Percentiles rank a stretch among this genome's conserved stretches.
These are phyloP conservation scores for Psidium guajava DNA, from an alignment of 345 rosid genomes.

Conservation along the genomic window DNA sequence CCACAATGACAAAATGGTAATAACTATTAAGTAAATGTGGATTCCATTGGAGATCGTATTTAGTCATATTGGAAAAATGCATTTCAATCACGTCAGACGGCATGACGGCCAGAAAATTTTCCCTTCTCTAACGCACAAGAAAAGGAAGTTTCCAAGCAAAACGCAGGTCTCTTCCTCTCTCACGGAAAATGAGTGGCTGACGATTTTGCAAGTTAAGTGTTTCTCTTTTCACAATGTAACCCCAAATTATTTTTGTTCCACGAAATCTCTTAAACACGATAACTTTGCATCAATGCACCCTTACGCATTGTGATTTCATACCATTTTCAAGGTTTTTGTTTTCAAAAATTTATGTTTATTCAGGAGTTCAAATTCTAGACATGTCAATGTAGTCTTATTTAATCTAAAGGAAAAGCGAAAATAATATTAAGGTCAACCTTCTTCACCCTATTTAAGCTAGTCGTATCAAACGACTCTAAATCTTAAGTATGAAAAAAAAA, in stretches of 20 bases:
- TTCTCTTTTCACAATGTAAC: background rate
- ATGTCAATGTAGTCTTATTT: background rate
- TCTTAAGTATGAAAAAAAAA: background rate
- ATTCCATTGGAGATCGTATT: background rate
- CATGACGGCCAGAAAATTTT: no score
- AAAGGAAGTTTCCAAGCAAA: no score
- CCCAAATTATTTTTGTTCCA: background rate
- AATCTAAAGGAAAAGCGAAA: background rate
- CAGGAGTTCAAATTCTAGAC: background rate
- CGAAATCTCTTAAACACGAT: background rate
- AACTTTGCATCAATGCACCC: background rate
- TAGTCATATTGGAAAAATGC: background rate
- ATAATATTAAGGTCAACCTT: background rate
- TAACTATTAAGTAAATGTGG: background rate
- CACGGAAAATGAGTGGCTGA: no score
- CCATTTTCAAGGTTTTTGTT: background rate
- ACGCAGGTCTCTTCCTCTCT: no score
- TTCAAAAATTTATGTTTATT: background rate
- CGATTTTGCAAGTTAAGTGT: no score
- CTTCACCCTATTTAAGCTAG: background rate
- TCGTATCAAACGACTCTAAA: background rate
- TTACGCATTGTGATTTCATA: background rate
- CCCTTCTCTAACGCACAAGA: no score
- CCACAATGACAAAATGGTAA: background rate
- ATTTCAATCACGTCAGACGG: background rate